phyloP scores from a whole-genome alignment of 257 asterid species.

The Capsicum pubescens region DNA sequence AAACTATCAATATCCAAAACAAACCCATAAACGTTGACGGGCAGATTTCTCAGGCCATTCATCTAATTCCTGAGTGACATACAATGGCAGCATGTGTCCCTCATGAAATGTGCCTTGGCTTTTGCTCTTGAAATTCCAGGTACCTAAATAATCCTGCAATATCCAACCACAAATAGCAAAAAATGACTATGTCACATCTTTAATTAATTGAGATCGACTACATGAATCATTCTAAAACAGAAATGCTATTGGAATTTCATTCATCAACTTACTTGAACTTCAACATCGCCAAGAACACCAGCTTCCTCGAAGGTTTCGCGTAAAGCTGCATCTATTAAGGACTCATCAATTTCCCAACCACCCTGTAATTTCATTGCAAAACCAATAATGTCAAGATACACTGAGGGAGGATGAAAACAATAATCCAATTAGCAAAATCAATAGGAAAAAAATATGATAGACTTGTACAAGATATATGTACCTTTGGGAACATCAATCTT shows the following conservation, averaged over 20 bases:
- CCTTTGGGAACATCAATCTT: constrained; percentile 97
- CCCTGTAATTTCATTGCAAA: constrained; percentile 50
- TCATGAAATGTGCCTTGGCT: constrained; percentile 84
- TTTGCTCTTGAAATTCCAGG: constrained; percentile 48
- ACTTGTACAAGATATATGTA: constrained; percentile 28
- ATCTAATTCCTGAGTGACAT: constrained; percentile 77
- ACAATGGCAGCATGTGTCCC: constrained; percentile 82
- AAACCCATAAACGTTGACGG: constrained; percentile 87
- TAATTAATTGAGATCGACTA: background rate
- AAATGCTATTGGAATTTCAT: background rate
- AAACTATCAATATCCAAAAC: constrained; percentile 28
- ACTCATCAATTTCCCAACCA: constrained; percentile 96
- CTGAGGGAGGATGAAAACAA: background rate
- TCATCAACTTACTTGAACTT: constrained; percentile 41
- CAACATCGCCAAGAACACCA: constrained; percentile 76
- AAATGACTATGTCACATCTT: background rate
- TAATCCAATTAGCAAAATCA: background rate
- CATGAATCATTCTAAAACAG: background rate
- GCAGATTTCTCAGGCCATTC: constrained; percentile 92
- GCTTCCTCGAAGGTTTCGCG: constrained; percentile 96
- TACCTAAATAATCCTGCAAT: constrained; percentile 51
- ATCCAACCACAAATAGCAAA: constrained; percentile 20
- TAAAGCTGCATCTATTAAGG: constrained; percentile 77
- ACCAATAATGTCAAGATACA: background rate
- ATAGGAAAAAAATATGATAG: background rate